Base-by-base conservation (phyloP, 495 filamentous ascomycete species). In the Annulohypoxylon maeteangense region DNA sequence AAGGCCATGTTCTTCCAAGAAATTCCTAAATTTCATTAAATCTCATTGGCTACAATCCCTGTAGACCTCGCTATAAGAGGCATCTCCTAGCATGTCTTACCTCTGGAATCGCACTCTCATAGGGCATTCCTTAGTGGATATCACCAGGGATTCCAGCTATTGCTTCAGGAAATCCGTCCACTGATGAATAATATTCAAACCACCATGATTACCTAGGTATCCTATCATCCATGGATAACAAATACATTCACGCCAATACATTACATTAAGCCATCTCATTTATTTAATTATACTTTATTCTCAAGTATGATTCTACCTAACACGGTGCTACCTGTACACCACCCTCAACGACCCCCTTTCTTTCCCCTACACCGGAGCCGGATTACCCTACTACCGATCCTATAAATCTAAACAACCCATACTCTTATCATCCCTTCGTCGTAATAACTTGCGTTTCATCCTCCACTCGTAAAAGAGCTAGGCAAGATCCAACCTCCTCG, bases 231-330 rank as follows among this genome's bases (percentile, higher is more conserved):
- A n/a, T n/a, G n/a, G n/a, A n/a, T n/a, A n/a, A n/a, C n/a, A n/a
- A n/a, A n/a, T n/a, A n/a, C n/a, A n/a, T n/a, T n/a, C n/a, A n/a
- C n/a, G n/a, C n/a, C n/a, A n/a, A n/a, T n/a, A n/a, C n/a, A n/a
- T n/a, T n/a, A n/a, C n/a, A n/a, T n/a, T n/a, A 62, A 38, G 20
- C 8, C 6, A 16, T 29, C n/a, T 50, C 27, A 11, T 58, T 62
- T 57, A 54, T 62, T 60, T 54, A 40, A 47, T 71, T 71, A 67
- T 71, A 71, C 63, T 71, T 61, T 51, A 71, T 71, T 71, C 34
- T 67, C 44, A 14, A 66, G 62, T 62, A 71, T 51, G n/a, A 58
- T 29, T 71, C 62, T 67, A 63, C 63, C 69, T 64, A 67, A 71
- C 44, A 51, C 27, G 57, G 69, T 53, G 58, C 51, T 67, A 59